Base-by-base conservation (phyloP, 2,329 filamentous ascomycete genomes). In the Trichothecium sympodiale region DNA sequence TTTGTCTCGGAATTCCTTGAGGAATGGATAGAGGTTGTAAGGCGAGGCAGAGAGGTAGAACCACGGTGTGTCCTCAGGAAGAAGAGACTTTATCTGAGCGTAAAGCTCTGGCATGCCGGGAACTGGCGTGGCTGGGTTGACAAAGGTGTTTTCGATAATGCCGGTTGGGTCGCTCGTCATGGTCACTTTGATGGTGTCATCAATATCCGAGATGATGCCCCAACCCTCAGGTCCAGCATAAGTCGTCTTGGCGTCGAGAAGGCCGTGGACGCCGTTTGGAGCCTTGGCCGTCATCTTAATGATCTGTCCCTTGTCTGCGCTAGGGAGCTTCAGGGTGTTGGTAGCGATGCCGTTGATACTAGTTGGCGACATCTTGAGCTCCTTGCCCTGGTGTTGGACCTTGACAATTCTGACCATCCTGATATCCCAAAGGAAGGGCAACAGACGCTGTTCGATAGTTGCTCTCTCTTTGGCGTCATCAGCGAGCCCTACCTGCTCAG, bases 11-110 rank as follows among this genome's bases (percentile, higher is more conserved):
- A 96, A 96, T 1, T 68, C 56, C 38, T 72, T 78, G 17, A 96
- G 69, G 58, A 95, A 91, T 0, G 84, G 82, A 52, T 95, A 95
- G 8, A 96, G 72, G 48, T 93, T 94, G 64, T 95, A 95, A 0
- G 89, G 89, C 0, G 87, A 94, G 0, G 89, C 88, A 0, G 85
- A 93, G 32, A 96, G 72, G 57, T 96, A 96, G 65, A 94, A 94
- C 71, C 84, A 94, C 0, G 86, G 74, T 2, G 86, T 80, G 8
- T 69, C 65, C 8, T 69, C 51, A 2, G 66, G 62, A 17, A 78
- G 49, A 4, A 66, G 46, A 5, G 59, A 55, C 31, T 78, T 64
- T 9, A 94, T 66, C 37, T 79, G 67, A 16, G 64, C 59, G 61
- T 94, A 95, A 1, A 95, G 69, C 47, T 84, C 78, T 1, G 87